Conservation (phyloP, 441 rosid genomes). For the Pelargonium australe region DNA sequence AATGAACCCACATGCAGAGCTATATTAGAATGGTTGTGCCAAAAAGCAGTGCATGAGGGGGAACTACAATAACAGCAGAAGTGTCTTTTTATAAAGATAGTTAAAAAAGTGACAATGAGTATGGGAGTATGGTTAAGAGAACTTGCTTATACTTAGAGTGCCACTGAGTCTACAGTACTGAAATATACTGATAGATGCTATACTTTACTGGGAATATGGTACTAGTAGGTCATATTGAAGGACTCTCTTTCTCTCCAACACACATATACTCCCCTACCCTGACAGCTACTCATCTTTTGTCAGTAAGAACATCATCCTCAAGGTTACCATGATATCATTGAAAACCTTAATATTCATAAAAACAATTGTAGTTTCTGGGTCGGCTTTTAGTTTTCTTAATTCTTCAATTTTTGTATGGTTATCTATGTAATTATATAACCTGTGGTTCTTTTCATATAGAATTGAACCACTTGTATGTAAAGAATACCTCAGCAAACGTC, state of each 20-base stretch:
- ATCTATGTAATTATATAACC: constrained; percentile 10
- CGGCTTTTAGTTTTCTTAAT: constrained; percentile 1
- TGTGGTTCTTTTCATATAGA: constrained; percentile 39
- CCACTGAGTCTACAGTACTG: constrained; percentile 1
- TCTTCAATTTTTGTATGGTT: constrained; percentile 6
- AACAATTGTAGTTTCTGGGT: not conserved
- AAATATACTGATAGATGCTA: not conserved
- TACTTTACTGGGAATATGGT: not conserved
- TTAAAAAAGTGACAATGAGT: not conserved
- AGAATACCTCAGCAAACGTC: constrained; percentile 60
- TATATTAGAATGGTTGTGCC: constrained; percentile 3
- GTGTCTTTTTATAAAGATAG: not conserved
- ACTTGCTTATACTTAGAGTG: not conserved
- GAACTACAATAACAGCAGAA: not conserved
- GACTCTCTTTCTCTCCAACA: not conserved
- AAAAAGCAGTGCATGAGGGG: not conserved
- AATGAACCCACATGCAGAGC: not conserved
- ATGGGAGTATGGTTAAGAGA: not conserved
- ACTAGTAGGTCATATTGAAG: not conserved
- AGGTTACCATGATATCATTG: not conserved
- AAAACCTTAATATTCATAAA: not conserved
- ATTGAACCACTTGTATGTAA: constrained; percentile 92
- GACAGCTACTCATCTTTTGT: not conserved
- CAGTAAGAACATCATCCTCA: not conserved
- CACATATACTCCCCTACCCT: not conserved